These are phyloP conservation scores for Thielaviopsis euricoi DNA, from an alignment of 2,329 filamentous ascomycete species.

Conservation along the genomic window DNA sequence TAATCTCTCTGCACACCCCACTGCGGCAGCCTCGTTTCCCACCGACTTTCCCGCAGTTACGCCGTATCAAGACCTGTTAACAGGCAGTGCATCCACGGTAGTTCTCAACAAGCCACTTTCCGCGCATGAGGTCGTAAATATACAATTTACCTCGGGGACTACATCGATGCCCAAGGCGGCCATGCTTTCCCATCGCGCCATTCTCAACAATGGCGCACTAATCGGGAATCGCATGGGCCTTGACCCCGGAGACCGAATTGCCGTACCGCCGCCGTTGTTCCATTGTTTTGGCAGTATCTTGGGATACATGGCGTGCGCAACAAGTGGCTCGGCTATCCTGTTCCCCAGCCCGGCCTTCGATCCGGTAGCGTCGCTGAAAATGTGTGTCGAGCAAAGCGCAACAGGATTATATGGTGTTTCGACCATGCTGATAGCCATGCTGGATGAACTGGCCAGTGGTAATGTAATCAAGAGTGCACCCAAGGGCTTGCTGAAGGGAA, in stretches of 20 bases:
- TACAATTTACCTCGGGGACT: conserved; percentile 95
- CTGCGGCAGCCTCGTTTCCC: conserved; percentile 25
- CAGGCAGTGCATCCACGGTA: conserved; percentile 20
- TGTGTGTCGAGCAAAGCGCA: conserved; percentile 35
- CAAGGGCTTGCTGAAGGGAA: conserved; percentile 58
- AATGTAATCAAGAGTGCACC: conserved; percentile 17
- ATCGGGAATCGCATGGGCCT: conserved; percentile 79
- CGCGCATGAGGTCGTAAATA: conserved; percentile 66
- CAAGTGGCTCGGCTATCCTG: conserved; percentile 60
- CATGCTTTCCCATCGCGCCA: conserved; percentile 68
- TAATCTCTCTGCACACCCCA: conserved; percentile 42
- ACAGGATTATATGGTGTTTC: conserved; percentile 71
- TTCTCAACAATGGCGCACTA: conserved; percentile 79
- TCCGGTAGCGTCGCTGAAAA: conserved; percentile 49
- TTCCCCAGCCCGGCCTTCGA: conserved; percentile 82
- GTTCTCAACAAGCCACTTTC: conserved; percentile 30
- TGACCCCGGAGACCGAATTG: conserved; percentile 54
- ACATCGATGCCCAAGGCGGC: conserved; percentile 84
- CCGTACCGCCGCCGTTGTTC: conserved; percentile 75
- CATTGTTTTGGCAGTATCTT: conserved; percentile 83
- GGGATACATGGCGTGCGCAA: conserved; percentile 92
- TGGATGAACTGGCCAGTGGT: conserved; percentile 51
- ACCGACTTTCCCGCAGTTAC: conserved; percentile 29
- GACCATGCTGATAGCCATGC: conserved; percentile 84
- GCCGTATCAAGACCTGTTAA: conserved; percentile 26